Percentiles rank a stretch among this genome's conserved stretches.
Evolutionary conservation across 352 stramenopile species (phyloP).

Genomic region (Phytophthora pinifolia): DNA sequence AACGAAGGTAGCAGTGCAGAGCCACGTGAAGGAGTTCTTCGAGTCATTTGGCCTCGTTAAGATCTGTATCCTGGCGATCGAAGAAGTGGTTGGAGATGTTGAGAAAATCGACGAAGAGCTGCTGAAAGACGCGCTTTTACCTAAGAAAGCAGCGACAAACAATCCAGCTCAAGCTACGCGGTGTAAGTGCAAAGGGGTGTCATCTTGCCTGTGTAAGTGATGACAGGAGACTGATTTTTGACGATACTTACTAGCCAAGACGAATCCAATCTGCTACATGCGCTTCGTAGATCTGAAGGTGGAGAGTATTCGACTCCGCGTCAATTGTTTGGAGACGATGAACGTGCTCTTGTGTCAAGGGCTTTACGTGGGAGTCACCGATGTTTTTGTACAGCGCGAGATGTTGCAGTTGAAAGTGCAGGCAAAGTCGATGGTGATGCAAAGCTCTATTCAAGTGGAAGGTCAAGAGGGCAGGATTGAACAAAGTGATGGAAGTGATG

Average conservation of each 20-base stretch:
- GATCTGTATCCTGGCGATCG: slow-evolving; percentile 59
- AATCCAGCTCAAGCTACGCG: slow-evolving; percentile 1
- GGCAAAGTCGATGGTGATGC: slow-evolving; percentile 11
- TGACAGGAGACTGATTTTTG: neutral
- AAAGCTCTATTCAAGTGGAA: slow-evolving; percentile 14
- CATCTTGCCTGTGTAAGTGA: neutral
- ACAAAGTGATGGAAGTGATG: slow-evolving; percentile 14
- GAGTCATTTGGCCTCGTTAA: slow-evolving; percentile 76
- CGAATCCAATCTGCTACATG: slow-evolving; percentile 55
- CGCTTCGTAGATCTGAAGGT: slow-evolving; percentile 65
- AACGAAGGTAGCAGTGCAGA: slow-evolving; percentile 48
- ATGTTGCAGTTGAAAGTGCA: slow-evolving; percentile 46
- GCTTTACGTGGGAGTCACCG: slow-evolving; percentile 54
- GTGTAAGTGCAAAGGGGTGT: slow-evolving; percentile 10
- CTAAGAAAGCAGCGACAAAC: slow-evolving; percentile 5
- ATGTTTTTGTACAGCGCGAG: slow-evolving; percentile 57
- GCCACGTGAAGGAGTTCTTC: slow-evolving; percentile 62
- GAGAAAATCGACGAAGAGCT: slow-evolving; percentile 40
- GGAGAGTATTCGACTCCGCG: slow-evolving; percentile 32
- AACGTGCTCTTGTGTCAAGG: slow-evolving; percentile 41
- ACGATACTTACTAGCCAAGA: slow-evolving; percentile 19
- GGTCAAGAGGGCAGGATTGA: neutral
- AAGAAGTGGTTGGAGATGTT: slow-evolving; percentile 42
- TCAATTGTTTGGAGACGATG: slow-evolving; percentile 37
- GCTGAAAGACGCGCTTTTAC: slow-evolving; percentile 26